These are phyloP conservation scores for Brassica incana DNA, from an alignment of 345 rosid species.

Conservation along the genomic window DNA sequence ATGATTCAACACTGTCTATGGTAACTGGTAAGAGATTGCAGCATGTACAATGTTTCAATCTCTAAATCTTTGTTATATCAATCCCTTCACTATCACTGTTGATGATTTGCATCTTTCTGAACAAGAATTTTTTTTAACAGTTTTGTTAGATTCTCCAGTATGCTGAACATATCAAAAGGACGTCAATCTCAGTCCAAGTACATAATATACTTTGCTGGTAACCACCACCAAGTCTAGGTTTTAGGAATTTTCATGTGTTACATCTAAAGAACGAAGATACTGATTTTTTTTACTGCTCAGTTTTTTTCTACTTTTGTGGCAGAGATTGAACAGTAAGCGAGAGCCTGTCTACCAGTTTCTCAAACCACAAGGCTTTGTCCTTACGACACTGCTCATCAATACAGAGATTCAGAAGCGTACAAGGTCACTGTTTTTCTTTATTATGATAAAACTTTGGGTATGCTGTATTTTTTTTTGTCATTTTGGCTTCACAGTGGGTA, in stretches of 20 bases:
- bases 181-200: conserved; percentile 8
- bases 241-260: not conserved
- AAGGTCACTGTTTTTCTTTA: conserved; percentile 55
- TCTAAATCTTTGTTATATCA: too few species aligned
- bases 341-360: conserved; percentile 92
- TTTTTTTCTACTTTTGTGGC: not conserved
- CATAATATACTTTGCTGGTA: conserved; percentile 89
- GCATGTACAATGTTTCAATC: too few species aligned
- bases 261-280: not conserved
- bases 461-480: conserved; percentile 28
- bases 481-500: conserved; percentile 65
- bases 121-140: too few species aligned
- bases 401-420: conserved; percentile 89
- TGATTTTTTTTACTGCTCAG: not conserved
- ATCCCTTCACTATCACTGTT: too few species aligned
- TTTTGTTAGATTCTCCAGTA: too few species aligned
- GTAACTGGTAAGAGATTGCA: too few species aligned
- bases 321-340: conserved; percentile 95
- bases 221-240: not conserved
- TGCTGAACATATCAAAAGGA: too few species aligned
- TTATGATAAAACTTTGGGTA: conserved; percentile 39
- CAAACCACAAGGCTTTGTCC: conserved; percentile 93
- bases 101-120: too few species aligned
- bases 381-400: conserved; percentile 86
- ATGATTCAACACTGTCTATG: too few species aligned